Base-by-base conservation (phyloP, 768 basidiomycete genomes). In the Tulasnella calospora region DNA sequence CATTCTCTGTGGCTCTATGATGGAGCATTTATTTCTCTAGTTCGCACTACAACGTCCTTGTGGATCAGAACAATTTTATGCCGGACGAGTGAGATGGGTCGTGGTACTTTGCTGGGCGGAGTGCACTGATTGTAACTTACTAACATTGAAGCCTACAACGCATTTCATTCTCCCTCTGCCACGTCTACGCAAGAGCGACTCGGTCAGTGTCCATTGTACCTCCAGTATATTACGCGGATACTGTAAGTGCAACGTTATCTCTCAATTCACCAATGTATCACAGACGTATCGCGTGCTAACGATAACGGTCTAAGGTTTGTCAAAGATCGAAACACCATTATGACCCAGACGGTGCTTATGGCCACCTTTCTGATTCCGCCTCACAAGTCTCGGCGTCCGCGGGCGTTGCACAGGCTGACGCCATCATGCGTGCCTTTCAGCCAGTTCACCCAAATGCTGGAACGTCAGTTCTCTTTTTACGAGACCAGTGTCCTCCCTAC, bases 81-180 rank as follows among this genome's bases (percentile, higher is more conserved):
- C 67, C 70, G 13, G 77, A 78, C 30, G 70, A 78, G 77, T 78
- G 19, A 70, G 77, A 27, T 67, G 8, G 1, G 0, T 94, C 92
- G 72, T 91, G 30, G 9, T 46, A 21, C 9, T 47, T 30, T 30
- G n/a, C 33, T 51, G n/a, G 33, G n/a, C 10, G 33, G 44, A 3
- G 8, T 12, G 40, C 40, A 40, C 40, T 40, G 40, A 17, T 55
- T 51, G 10, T 10, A 13, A 17, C 30, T 33, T 75, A n/a, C 35
- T 51, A 75, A 55, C 19, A 27, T n/a, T 30, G 8, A 33, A 78
- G 77, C 12, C 67, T 78, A 15, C 77, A 78, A 46, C 77, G 40
- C 5, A 33, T 78, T 17, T 78, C 77, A 3, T 78, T 78, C 46
- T 15, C 77, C 21, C 70, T 78, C 0, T 78, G 77, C 46, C 71